Conservation (phyloP, 345 rosid genomes). For the Odontarrhena argentea region DNA sequence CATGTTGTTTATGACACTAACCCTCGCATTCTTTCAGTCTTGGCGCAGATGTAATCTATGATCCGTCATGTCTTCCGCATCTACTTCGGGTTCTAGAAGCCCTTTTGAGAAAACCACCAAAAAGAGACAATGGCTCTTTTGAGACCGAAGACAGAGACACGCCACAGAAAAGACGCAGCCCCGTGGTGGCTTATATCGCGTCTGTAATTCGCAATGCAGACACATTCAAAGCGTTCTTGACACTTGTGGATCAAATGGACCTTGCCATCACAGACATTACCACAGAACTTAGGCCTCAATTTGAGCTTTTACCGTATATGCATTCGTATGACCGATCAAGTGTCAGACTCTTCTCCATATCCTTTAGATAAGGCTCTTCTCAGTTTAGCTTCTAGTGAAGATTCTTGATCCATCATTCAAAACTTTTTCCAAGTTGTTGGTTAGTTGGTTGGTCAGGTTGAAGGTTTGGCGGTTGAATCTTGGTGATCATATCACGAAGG, state of each 20-base stretch:
- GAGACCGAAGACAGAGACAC: conserved; percentile 15
- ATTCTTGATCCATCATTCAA: neutral
- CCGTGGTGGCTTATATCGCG: conserved; percentile 64
- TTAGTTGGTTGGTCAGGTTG: conserved; percentile 7
- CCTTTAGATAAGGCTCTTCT: conserved; percentile 36
- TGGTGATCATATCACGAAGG: neutral
- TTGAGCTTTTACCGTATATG: conserved; percentile 66
- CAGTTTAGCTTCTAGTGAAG: neutral
- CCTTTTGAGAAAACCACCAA: conserved; percentile 47
- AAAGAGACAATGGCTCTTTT: conserved; percentile 16
- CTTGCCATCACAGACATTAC: conserved; percentile 59
- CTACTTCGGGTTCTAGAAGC: conserved; percentile 59
- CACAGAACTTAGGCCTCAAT: conserved; percentile 43
- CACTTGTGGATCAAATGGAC: conserved; percentile 51
- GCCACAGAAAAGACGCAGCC: conserved; percentile 8
- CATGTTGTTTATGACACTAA: conserved; percentile 26
- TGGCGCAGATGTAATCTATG: conserved; percentile 84
- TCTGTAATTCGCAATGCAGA: conserved; percentile 69
- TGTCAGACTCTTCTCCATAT: conserved; percentile 52
- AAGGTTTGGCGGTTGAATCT: conserved; percentile 16
- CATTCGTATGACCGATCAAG: conserved; percentile 58
- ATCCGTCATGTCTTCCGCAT: conserved; percentile 72
- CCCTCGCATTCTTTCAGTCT: conserved; percentile 43
- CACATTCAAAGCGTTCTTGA: conserved; percentile 63
- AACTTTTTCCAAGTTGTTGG: no score